These are phyloP conservation scores for Periconia sp. DNA, from an alignment of 2,329 filamentous ascomycete genomes.

Conservation along the genomic window DNA sequence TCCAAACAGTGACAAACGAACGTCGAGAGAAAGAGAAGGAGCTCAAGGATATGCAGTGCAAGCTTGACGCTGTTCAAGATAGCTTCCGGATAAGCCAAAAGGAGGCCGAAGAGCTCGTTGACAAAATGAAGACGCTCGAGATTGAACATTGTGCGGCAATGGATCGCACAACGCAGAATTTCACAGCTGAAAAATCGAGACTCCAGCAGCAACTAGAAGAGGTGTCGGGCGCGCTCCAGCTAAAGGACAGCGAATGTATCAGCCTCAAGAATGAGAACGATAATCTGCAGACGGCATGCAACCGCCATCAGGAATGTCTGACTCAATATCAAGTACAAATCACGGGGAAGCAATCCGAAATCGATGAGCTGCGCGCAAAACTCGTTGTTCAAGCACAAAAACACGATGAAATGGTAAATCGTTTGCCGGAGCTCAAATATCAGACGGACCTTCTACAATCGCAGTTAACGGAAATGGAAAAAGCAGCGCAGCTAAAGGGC, in stretches of 20 bases:
- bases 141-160: background rate
- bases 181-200: constrained; percentile 4
- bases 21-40: constrained; percentile 13
- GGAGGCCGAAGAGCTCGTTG: background rate
- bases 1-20: constrained; percentile 11
- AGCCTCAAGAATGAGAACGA: constrained; percentile 4
- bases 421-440: constrained; percentile 9
- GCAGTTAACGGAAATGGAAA: background rate
- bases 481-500: background rate
- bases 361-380: constrained; percentile 16
- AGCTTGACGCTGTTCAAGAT: background rate
- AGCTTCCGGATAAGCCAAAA: background rate
- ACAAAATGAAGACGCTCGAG: background rate
- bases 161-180: background rate
- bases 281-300: background rate
- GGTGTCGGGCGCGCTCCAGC: background rate
- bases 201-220: constrained; percentile 7
- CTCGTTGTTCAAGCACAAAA: constrained; percentile 4
- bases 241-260: background rate
- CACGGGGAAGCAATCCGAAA: constrained; percentile 7
- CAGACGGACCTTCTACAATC: background rate
- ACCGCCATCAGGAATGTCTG: constrained; percentile 7
- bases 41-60: constrained; percentile 1
- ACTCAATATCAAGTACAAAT: constrained; percentile 12
- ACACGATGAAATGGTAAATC: constrained; percentile 7